Evolutionary conservation across 257 asterid genomes (phyloP), one percentile per base, ranked within the genome.

Genomic region (Pogostemon cablin): DNA sequence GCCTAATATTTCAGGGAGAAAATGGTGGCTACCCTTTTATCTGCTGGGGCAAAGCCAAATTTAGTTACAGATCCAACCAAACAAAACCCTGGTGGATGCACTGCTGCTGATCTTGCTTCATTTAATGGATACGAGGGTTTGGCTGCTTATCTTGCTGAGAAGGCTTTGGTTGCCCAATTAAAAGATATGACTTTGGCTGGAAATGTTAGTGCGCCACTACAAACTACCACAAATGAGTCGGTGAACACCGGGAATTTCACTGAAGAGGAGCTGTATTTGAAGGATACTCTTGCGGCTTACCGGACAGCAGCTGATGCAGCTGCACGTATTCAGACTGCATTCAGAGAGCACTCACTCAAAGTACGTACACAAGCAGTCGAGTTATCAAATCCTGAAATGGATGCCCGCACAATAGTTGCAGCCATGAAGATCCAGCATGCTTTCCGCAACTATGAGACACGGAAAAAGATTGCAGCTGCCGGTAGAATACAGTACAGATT

Each of bases 391-490:
- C 96, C 97, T 3, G 98, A 95, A 85, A 74, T 43, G 3, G 98
- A 95, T 75, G 99, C 98, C 70, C 90, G 87, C 35, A 75, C 60
- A 73, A 95, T 95, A 61, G 83, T 95, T 80, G 98, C 99, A 40
- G 99, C 99, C 8, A 80, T 91, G 99, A 95, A 79, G 88, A 95
- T 95, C 73, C 99, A 95, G 80, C 97, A 91, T 79, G 99, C 99
- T 75, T 95, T 83, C 77, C 92, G 96, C 66, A 86, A 86, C 62
- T 78, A 78, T 12, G 96, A 89, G 44, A 66, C 90, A 0, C 82
- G 86, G 48, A 95, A 95, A 81, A 82, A 85, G 85, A 80, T 88
- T 34, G 86, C 76, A 0, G 97, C 99, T 73, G 99, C 97, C 72
- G 98, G 89, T 32, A 84, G 91, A 76, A 95, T 95, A 70, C 99